Base-by-base conservation (phyloP, 1,284 basidiomycete species). In the Ustilago xerochloae region DNA sequence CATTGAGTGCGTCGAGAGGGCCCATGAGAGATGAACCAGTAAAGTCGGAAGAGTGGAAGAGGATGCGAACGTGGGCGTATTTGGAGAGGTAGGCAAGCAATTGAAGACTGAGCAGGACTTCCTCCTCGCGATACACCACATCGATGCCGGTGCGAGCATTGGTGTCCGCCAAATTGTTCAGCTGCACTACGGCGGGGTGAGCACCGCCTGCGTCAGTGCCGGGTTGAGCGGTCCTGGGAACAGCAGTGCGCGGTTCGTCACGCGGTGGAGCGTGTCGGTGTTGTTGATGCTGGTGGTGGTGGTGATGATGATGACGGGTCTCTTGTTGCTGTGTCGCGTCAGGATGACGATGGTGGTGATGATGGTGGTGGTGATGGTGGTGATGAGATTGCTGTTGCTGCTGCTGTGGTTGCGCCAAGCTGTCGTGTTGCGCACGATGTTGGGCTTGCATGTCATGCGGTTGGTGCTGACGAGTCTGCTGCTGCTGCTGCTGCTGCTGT, bases 61-160 rank as follows among this genome's bases (percentile, higher is more conserved):
- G 93, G 75, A 94, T 91, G n/a, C 96, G 88, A 4, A 99, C 95
- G 85, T 99, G 96, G 0, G 96, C 93, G 84, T 99, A 99, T 85
- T 99, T 99, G 86, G 92, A 94, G 22, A 99, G 88, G 81, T 99
- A 99, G 7, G 97, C 97, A 0, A 99, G 88, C 1, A 99, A 89
- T 85, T 99, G 96, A 15, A 99, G 86, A 24, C 91, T 90, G 16
- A 97, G 89, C 3, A 99, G 86, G 0, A 99, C 94, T 78, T 97
- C 95, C 81, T 98, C 95, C 82, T 99, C 95, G 29, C 93, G 90
- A 85, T 95, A 97, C 7, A 81, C 70, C 15, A 81, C 79, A 30
- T 80, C 75, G 41, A 72, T 68, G 35, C 56, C 69, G 16, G 57
- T 35, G 10, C 66, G 59, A 13, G 63, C 63, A 29, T 59, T 69